Evolutionary conservation across 2,329 filamentous ascomycete species (phyloP).

Genomic region (Pestalotiopsis sp.): DNA sequence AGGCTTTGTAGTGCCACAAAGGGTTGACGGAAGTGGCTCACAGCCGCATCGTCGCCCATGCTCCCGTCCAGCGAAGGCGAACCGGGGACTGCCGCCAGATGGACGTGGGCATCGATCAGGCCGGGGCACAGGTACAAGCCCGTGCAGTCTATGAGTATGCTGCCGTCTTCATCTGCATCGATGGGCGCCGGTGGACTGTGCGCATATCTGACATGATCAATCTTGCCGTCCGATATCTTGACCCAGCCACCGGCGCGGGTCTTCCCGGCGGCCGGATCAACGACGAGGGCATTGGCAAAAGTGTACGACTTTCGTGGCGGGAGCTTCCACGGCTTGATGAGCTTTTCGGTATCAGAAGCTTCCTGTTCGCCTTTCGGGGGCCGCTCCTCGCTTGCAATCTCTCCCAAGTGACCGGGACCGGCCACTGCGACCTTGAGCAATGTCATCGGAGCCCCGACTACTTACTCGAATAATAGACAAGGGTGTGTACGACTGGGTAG

Average conservation of each 20-base stretch:
- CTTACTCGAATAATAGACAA: no score
- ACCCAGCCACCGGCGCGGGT: conserved; percentile 34
- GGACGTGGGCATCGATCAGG: conserved; percentile 55
- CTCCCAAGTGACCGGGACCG: not conserved
- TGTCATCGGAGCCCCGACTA: not conserved
- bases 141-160: conserved; percentile 39
- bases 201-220: conserved; percentile 27
- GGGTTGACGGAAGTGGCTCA: conserved; percentile 47
- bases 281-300: conserved; percentile 46
- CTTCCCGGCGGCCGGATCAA: conserved; percentile 41
- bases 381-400: not conserved
- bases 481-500: not conserved
- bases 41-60: conserved; percentile 36
- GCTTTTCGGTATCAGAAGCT: conserved; percentile 15
- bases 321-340: conserved; percentile 39
- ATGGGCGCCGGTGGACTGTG: conserved; percentile 18
- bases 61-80: conserved; percentile 37
- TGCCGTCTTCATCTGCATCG: conserved; percentile 20
- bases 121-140: conserved; percentile 52
- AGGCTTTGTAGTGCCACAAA: conserved; percentile 54
- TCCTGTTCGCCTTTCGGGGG: no score
- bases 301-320: conserved; percentile 34
- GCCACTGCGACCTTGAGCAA: not conserved
- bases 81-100: conserved; percentile 48
- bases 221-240: conserved; percentile 36